Percentiles rank a stretch among this genome's conserved stretches.
Conservation (phyloP, 2,329 filamentous ascomycete species). For the Beauveria sp. region DNA sequence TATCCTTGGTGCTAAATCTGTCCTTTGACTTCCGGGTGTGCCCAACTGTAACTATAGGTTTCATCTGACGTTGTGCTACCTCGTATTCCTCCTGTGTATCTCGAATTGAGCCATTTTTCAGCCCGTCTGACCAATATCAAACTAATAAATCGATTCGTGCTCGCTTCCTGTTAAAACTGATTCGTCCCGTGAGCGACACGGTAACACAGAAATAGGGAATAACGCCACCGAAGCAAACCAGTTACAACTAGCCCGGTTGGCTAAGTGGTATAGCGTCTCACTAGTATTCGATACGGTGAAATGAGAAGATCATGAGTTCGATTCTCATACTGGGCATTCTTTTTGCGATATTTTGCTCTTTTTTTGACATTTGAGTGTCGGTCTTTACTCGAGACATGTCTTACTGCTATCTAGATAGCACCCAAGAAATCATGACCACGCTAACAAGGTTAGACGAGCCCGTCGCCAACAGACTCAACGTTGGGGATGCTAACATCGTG, state of each 20-base stretch:
- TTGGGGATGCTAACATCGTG: too few relatives aligned
- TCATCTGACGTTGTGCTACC: neutral
- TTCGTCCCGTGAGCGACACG: neutral
- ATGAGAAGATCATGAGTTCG: constrained; percentile 28
- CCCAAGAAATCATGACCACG: too few relatives aligned
- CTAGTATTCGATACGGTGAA: constrained; percentile 21
- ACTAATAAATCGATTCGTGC: neutral
- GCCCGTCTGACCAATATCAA: neutral
- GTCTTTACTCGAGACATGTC: too few relatives aligned
- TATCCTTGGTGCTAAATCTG: neutral
- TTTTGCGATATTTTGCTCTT: neutral
- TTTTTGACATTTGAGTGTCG: too few relatives aligned
- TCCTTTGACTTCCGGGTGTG: neutral
- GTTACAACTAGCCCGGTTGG: constrained; percentile 20
- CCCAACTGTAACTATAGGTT: neutral
- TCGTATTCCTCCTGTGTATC: neutral
- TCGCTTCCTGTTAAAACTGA: neutral
- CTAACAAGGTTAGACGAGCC: too few relatives aligned
- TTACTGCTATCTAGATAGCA: too few relatives aligned
- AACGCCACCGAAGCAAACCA: neutral
- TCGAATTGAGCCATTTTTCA: neutral
- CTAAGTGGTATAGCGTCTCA: constrained; percentile 30
- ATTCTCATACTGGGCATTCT: constrained; percentile 24
- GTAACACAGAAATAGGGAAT: neutral
- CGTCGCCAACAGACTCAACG: too few relatives aligned